Evolutionary conservation across 2,329 filamentous ascomycete species (phyloP), one percentile per base, ranked within the genome.

Genomic region (Samsoniella hepiali): DNA sequence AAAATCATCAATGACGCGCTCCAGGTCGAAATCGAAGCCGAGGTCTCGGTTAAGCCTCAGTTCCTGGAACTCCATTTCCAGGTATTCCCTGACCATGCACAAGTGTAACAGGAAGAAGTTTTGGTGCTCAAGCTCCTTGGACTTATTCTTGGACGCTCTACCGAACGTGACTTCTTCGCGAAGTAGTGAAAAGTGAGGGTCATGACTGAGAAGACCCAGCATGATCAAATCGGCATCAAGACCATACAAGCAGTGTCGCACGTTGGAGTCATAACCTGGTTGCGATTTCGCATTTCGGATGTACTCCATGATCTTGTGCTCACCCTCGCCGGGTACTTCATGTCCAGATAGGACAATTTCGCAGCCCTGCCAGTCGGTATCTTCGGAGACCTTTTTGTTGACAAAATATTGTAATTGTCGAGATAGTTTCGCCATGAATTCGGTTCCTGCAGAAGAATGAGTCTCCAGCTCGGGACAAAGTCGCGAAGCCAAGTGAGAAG

Each of bases 221-320:
- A 99, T 99, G 81, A 99, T 99, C 67, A 99, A 81, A 80, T 99
- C 95, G 51, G 95, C 95, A 78, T 99, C 95, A 57, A 99, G 84
- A 31, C 96, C 96, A 77, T 99, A 99, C 67, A 99, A 83, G 77
- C 96, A 99, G 78, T 99, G 95, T 64, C 95, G 91, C 66, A 97
- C 87, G 72, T 99, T 98, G 57, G 91, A 85, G 75, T 97, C 89
- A 77, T 99, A 99, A 67, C 89, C 87, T 2, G 91, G 91, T 76
- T 99, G 95, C 56, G 94, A 93, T 82, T 98, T 98, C 66, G 95
- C 91, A 77, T 96, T 91, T 69, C 95, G 91, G 76, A 99, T 99
- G 77, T 99, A 99, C 78, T 99, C 96, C 95, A 99, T 99, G 78
- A 99, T 97, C 81, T 99, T 99, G 82, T 99, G 95, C 77, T 99